Evolutionary conservation across 139 green algal genomes (phyloP), one percentile per base, ranked within the genome.

Genomic region (Zygnema cylindricum): DNA sequence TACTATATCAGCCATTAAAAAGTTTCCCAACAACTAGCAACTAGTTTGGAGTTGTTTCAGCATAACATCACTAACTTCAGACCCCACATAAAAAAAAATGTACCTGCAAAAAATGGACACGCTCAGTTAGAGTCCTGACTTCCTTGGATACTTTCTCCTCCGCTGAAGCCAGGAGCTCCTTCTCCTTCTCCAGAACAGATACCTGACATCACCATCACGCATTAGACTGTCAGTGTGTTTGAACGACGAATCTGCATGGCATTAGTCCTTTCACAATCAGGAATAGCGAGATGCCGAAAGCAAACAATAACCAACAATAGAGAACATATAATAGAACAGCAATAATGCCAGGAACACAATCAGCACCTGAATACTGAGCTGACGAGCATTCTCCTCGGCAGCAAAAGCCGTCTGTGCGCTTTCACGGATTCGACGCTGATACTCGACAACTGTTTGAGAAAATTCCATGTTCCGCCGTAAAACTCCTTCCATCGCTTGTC

Each of bases 121-220:
- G 23, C 23, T 89, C 33, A n/a, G 85, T 87, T 43, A 90, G 33
- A 3, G 23, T 71, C n/a, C 11, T 32, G 21, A 55, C 71, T 40
- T 90, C 82, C 42, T 39, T 54, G 25, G 82, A 76, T 21, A 54
- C 86, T 25, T 43, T 0, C 23, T 30, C 69, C 86, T 91, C 86
- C n/a, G 81, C 86, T 39, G 16, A 38, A n/a, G 81, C 81, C 38
- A 91, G 71, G 40, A 91, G 86, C 1, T 40, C 43, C 82, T 91
- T 91, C 81, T 91, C 86, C 0, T 35, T 32, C 71, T 91, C 86
- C 57, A 91, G 83, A 38, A 90, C 69, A 7, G 86, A 87, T 49
- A 69, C 86, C 86, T 91, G 85, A 0, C 0, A 30, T 16, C 71
- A 79, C 36, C 43, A 3, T 79, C 36, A 79, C 3, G 38, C 36